Evolutionary conservation across 1,284 basidiomycete species (phyloP).

Genomic region (Mycosarcoma mackinlayi): DNA sequence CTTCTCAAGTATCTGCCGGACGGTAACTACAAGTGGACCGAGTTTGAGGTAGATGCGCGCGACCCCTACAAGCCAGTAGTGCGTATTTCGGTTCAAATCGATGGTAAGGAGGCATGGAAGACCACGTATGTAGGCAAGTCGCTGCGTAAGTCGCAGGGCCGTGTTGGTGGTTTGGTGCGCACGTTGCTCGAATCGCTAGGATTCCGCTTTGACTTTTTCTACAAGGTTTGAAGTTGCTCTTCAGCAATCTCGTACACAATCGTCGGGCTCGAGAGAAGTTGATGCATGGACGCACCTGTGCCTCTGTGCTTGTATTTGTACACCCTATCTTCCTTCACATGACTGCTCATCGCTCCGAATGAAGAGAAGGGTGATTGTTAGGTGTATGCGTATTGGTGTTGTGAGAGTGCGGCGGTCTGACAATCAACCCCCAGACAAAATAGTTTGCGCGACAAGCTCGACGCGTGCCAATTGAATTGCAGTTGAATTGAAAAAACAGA

Average conservation of each 20-base stretch:
- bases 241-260: no score
- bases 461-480: constrained; percentile 12
- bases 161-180: constrained; percentile 64
- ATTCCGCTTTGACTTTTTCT: constrained; percentile 56
- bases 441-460: constrained; percentile 8
- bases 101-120: constrained; percentile 76
- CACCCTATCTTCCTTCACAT: not conserved
- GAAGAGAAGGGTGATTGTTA: no score
- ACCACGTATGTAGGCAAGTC: constrained; percentile 66
- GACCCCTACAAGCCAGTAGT: constrained; percentile 74
- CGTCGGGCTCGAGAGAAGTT: no score
- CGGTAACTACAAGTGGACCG: constrained; percentile 71
- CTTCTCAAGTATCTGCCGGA: constrained; percentile 74
- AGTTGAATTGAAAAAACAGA: not conserved
- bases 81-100: constrained; percentile 71
- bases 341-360: not conserved
- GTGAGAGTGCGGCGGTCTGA: not conserved
- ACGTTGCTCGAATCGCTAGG: constrained; percentile 64
- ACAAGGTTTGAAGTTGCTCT: constrained; percentile 20
- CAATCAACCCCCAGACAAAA: not conserved
- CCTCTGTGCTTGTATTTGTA: constrained; percentile 15
- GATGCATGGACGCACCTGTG: not conserved
- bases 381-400: no score
- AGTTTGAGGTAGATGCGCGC: constrained; percentile 80
- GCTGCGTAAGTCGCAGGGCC: constrained; percentile 53